Evolutionary conservation across 148 eudicot genomes (phyloP), one percentile per base, ranked within the genome.

Genomic region (Cornus controversa): DNA sequence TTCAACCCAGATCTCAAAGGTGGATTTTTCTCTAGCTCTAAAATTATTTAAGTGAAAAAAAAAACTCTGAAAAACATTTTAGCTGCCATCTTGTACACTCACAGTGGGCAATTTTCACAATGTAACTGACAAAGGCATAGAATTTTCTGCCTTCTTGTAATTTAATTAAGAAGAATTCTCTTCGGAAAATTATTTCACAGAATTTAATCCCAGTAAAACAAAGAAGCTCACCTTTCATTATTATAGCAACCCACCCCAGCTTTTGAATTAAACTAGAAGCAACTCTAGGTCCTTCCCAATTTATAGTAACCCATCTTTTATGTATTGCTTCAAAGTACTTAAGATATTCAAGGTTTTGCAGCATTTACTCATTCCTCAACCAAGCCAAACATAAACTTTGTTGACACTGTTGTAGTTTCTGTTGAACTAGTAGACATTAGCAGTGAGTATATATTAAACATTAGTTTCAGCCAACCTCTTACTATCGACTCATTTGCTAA

Each of bases 381-480:
- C 57, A 50, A 50, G 18, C 18, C 15, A 50, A 50, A 20, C 57
- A 50, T 50, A 16, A 16, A 20, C 57, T 50, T 50, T 50, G 4
- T 13, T 11, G 16, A 3, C 57, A 11, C 4, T 50, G 7, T 13
- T 11, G 57, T 50, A 50, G 14, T 73, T 34, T 28, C 53, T 58
- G 67, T 26, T 73, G 67, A 11, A 22, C 20, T 22, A 8, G 14
- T 4, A 22, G n/a, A 73, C n/a, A 8, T 40, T 9, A 42, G 53
- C 31, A 62, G 76, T 28, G 31, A 58, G 22, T 20, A 28, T 26
- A 3, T 3, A 28, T 60, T 60, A 60, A 25, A 18, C 70, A 14
- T 72, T 36, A 24, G 11, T 16, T 40, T 4, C n/a, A 79, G 36
- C n/a, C 45, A 29, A 73, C 20, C 77, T 37, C 42, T n/a, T 70